Percentiles rank a stretch among this genome's conserved stretches.
Evolutionary conservation across 441 rosid species (phyloP).

Genomic region (Populus hybrid): DNA sequence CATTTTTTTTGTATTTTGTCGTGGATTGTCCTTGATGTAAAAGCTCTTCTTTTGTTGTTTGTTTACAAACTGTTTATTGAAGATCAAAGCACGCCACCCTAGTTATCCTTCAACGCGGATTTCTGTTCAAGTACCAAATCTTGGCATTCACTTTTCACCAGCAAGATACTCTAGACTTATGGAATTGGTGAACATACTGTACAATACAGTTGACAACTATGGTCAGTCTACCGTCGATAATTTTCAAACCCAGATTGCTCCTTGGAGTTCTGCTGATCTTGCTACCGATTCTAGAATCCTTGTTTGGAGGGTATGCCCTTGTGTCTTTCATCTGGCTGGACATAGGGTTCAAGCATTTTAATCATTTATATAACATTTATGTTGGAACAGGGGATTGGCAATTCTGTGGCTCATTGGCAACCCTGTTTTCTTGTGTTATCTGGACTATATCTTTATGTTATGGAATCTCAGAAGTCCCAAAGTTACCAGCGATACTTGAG

Average conservation of each 20-base stretch:
- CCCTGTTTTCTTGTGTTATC: constrained; percentile 87
- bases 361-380: constrained; percentile 19
- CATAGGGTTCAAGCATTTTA: constrained; percentile 22
- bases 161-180: constrained; percentile 71
- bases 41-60: not conserved
- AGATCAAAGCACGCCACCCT: constrained; percentile 92
- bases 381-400: constrained; percentile 83
- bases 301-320: constrained; percentile 84
- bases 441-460: constrained; percentile 78
- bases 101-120: constrained; percentile 87
- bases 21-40: not conserved
- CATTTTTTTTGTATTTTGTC: not conserved
- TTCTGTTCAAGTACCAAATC: constrained; percentile 96
- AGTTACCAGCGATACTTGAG: constrained; percentile 86
- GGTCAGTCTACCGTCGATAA: constrained; percentile 68
- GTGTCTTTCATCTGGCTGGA: constrained; percentile 19
- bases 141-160: constrained; percentile 96
- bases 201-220: constrained; percentile 52
- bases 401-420: constrained; percentile 95
- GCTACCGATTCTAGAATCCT: constrained; percentile 73
- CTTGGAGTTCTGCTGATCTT: constrained; percentile 79
- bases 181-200: constrained; percentile 65
- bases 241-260: constrained; percentile 54
- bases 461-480: constrained; percentile 81
- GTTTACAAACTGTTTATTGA: constrained; percentile 20